phyloP scores from a whole-genome alignment of 352 stramenopile species.

The Pythium vanterpoolii region DNA sequence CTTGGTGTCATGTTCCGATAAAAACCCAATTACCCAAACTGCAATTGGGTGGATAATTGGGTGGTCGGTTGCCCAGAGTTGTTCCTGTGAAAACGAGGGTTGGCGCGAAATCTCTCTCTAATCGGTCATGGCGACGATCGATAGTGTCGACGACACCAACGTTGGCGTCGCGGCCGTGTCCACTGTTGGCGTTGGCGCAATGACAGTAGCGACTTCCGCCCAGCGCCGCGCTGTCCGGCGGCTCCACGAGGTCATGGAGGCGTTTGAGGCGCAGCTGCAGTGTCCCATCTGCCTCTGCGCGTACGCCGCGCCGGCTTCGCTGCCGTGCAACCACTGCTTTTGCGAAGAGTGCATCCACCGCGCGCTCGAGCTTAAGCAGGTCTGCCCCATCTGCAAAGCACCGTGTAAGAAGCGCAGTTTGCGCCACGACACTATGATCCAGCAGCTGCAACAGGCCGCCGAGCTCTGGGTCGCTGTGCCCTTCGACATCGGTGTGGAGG shows the following conservation, averaged over 20 bases:
- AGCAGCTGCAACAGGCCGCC: constrained; percentile 58
- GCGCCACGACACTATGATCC: constrained; percentile 73
- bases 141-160: neutral
- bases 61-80: neutral
- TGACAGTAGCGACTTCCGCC: constrained; percentile 5
- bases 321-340: constrained; percentile 88
- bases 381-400: constrained; percentile 84
- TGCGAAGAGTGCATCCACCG: constrained; percentile 86
- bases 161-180: neutral
- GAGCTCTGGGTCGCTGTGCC: constrained; percentile 37
- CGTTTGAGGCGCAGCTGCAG: constrained; percentile 70
- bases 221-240: constrained; percentile 34
- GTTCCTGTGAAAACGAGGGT: neutral
- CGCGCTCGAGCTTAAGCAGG: constrained; percentile 69
- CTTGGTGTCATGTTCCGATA: neutral
- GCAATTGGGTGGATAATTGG: constrained; percentile 11
- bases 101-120: constrained; percentile 5
- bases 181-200: neutral
- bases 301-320: constrained; percentile 61
- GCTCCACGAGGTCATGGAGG: constrained; percentile 54
- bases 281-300: constrained; percentile 83
- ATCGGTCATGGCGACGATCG: constrained; percentile 11
- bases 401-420: constrained; percentile 74
- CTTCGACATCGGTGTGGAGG: neutral
- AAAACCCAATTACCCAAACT: constrained; percentile 3